phyloP scores from a whole-genome alignment of 495 filamentous ascomycete genomes.

The Aspergillus nanangensis region DNA sequence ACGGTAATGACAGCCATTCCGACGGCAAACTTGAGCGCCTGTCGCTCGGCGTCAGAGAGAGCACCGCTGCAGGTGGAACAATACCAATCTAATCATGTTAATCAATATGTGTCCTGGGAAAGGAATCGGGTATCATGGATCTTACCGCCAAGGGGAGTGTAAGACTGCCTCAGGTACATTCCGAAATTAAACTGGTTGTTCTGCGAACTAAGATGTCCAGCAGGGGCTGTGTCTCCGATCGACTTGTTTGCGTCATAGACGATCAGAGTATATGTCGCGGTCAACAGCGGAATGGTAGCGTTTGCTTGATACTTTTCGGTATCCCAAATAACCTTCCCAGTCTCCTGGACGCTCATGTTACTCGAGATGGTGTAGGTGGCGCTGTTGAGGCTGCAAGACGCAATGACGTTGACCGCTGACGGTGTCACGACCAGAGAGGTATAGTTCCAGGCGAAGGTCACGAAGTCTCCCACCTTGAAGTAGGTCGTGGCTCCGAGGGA shows the following conservation, averaged over 20 bases:
- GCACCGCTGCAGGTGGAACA: slow-evolving; percentile 74
- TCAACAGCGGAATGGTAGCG: slow-evolving; percentile 57
- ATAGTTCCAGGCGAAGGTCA: slow-evolving; percentile 95
- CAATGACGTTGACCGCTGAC: slow-evolving; percentile 73
- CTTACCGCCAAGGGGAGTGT: slow-evolving; percentile 57
- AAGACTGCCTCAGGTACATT: slow-evolving; percentile 69
- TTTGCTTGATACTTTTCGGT: slow-evolving; percentile 63
- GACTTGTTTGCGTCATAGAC: slow-evolving; percentile 70
- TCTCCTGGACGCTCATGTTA: slow-evolving; percentile 57
- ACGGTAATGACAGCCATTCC: slow-evolving; percentile 74
- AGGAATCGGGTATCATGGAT: slow-evolving; percentile 3
- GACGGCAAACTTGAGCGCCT: slow-evolving; percentile 66
- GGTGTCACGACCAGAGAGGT: slow-evolving; percentile 78
- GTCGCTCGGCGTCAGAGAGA: slow-evolving; percentile 55
- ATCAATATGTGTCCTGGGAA: slow-evolving; percentile 6
- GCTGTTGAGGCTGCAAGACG: slow-evolving; percentile 66
- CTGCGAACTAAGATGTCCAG: slow-evolving; percentile 69
- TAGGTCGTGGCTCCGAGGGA: slow-evolving; percentile 57
- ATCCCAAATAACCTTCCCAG: slow-evolving; percentile 70
- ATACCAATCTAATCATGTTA: slow-evolving; percentile 39
- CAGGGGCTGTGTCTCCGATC: slow-evolving; percentile 54
- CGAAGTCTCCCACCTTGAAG: slow-evolving; percentile 82
- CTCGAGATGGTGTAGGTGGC: slow-evolving; percentile 61
- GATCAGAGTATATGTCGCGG: slow-evolving; percentile 77
- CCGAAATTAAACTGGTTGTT: slow-evolving; percentile 68